Evolutionary conservation across 1,284 basidiomycete genomes (phyloP).

Genomic region (Cutaneotrichosporon curvatum): DNA sequence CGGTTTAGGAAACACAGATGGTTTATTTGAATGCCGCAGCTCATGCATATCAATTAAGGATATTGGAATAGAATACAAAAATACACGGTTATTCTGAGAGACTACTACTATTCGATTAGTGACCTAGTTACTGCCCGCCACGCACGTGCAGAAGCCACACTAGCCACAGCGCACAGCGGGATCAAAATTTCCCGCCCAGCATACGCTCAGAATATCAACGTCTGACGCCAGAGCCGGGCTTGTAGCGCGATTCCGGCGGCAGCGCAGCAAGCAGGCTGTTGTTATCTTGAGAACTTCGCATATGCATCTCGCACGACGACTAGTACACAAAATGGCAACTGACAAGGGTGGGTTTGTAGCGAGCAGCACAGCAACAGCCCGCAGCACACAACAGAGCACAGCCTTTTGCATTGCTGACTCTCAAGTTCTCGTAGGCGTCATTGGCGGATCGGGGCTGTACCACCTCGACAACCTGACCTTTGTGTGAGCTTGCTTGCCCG

Average conservation of each 20-base stretch:
- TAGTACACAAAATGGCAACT: slow-evolving; percentile 3
- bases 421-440: slow-evolving; percentile 71
- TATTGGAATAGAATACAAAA: no score
- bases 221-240: no score
- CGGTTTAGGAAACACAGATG: no score
- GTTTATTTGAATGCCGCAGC: no score
- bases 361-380: not conserved
- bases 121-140: no score
- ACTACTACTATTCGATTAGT: no score
- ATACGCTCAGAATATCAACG: no score
- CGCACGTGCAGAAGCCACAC: not conserved
- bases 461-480: slow-evolving; percentile 80
- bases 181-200: slow-evolving; percentile 12
- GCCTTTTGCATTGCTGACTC: not conserved
- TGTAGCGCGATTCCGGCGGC: no score
- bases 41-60: no score
- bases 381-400: not conserved
- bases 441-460: slow-evolving; percentile 79
- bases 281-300: not conserved
- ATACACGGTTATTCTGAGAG: no score
- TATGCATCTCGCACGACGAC: not conserved
- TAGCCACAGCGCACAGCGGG: no score
- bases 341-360: slow-evolving; percentile 4
- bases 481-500: slow-evolving; percentile 56
- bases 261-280: no score